phyloP scores from a whole-genome alignment of 2,329 filamentous ascomycete genomes.

The Beauveria australis region DNA sequence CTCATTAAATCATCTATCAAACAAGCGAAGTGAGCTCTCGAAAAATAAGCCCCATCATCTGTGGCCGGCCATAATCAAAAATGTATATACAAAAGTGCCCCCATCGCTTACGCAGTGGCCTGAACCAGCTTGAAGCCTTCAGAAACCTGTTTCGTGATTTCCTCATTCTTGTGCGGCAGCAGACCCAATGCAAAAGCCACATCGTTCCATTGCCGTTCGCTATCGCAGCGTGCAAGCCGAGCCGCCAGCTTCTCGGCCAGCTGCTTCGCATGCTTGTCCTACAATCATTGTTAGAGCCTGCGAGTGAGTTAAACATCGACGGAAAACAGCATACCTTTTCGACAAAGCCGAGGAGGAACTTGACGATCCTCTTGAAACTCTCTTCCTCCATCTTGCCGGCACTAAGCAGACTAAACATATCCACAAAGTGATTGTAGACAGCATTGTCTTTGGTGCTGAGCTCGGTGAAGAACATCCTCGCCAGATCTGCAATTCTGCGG shows the following conservation, averaged over 20 bases:
- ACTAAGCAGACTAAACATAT: constrained; percentile 93
- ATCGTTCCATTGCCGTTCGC: constrained; percentile 94
- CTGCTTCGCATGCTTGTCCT: constrained; percentile 97
- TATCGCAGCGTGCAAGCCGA: constrained; percentile 76
- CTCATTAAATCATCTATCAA: not conserved
- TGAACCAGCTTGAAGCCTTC: constrained; percentile 71
- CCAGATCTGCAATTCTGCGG: constrained; percentile 85
- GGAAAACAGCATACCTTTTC: constrained; percentile 65
- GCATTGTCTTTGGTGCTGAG: constrained; percentile 97
- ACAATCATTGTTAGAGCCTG: constrained; percentile 14
- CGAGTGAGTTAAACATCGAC: constrained; percentile 7
- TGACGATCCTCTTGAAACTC: constrained; percentile 75
- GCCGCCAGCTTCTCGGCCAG: constrained; percentile 88
- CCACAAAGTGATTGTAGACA: constrained; percentile 98
- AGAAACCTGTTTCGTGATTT: constrained; percentile 67
- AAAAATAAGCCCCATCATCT: not conserved
- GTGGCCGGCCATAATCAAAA: not conserved
- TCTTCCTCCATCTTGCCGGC: constrained; percentile 78
- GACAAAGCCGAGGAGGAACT: constrained; percentile 90
- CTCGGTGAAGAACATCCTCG: constrained; percentile 97
- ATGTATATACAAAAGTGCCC: constrained; percentile 3
- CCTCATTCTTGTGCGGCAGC: constrained; percentile 87
- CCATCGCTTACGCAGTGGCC: constrained; percentile 40
- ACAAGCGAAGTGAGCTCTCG: not conserved
- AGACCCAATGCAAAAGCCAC: constrained; percentile 86